Evolutionary conservation across 2,329 filamentous ascomycete species (phyloP), one percentile per base, ranked within the genome.

Genomic region (Penicillium sp.): DNA sequence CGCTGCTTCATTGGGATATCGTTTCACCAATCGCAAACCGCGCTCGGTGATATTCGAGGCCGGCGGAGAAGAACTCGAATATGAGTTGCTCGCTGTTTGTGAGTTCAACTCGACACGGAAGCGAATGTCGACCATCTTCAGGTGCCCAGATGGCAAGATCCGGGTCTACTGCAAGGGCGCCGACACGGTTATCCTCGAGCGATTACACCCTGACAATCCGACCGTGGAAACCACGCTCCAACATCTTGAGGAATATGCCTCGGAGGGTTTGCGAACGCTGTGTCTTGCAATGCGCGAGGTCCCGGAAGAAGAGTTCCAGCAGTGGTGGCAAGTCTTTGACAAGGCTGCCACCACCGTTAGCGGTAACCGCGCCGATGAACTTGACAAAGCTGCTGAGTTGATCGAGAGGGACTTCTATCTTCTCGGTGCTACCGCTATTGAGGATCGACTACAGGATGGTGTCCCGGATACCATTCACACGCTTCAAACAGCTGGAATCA

Each of bases 101-200:
- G 94, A 99, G 72, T 99, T 99, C 79, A 99, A 99, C 75, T 97
- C 94, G 1, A 94, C 91, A 8, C 82, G 94, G 64, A 99, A 99
- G 77, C 82, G 94, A 60, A 99, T 99, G 94, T 97, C 94, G 7
- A 89, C 92, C 20, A 95, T 99, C 61, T 96, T 95, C 76, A 86
- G 95, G 47, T 96, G 92, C 67, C 94, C 94, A 0, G 92, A 97
- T 74, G 94, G 94, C 56, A 96, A 94, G 75, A 88, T 99, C 53
- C 82, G 94, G 45, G 86, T 90, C 63, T 99, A 96, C 73, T 92
- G 87, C 75, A 99, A 99, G 75, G 94, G 94, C 63, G 94, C 94
- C 41, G 94, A 99, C 70, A 99, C 94, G 1, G 94, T 99, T 45
- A 99, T 99, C 61, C 76, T 99, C 47, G 95, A 99, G 71, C 88